Base-by-base conservation (phyloP, 345 rosid species). In the Gossypium stocksii region DNA sequence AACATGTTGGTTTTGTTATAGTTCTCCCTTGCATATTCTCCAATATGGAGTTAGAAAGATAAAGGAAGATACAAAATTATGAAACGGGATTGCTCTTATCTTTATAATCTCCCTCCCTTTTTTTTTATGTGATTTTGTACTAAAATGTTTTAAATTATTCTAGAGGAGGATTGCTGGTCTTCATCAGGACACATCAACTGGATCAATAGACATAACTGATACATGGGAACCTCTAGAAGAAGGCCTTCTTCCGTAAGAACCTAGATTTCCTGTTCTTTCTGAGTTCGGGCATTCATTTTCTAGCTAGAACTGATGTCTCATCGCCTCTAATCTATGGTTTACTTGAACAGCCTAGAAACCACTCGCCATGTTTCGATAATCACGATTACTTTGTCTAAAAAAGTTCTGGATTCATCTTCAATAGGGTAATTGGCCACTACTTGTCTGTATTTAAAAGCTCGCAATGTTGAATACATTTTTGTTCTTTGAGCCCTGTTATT, bases 191-290 rank as follows among this genome's bases (percentile, higher is more conserved):
- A 82, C 85, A 22, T 52, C 82, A 45, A 83, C 80, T 44, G 83
- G 86, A 38, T 87, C 88, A 41, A 85, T 76, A 25, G 84, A 85
- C 60, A 85, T 87, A 60, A 85, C 87, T 4, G 87, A 87, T 62
- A 87, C 88, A n/a, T 85, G 90, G 90, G 90, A 87, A 41, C 90
- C 90, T 10, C 77, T 87, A 0, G 90, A 87, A 76, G 88, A 87
- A 68, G 90, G 90, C 80, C 90, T 87, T 54, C 85, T 87, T 46
- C 88, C 88, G 90, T 87, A 80, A 83, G 90, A 49, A 58, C 52
- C 29, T 23, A 19, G 17, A 16, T 72, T 45, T 59, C 27, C n/a
- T 51, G 12, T 61, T 34, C 27, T 12, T 72, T 34, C 13, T 51
- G 49, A 14, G 19, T 45, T 22, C 17, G 14, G 34, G 48, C 19